These are phyloP conservation scores for Trichoderma reesei DNA, from an alignment of 495 filamentous ascomycete species.

Conservation along the genomic window DNA sequence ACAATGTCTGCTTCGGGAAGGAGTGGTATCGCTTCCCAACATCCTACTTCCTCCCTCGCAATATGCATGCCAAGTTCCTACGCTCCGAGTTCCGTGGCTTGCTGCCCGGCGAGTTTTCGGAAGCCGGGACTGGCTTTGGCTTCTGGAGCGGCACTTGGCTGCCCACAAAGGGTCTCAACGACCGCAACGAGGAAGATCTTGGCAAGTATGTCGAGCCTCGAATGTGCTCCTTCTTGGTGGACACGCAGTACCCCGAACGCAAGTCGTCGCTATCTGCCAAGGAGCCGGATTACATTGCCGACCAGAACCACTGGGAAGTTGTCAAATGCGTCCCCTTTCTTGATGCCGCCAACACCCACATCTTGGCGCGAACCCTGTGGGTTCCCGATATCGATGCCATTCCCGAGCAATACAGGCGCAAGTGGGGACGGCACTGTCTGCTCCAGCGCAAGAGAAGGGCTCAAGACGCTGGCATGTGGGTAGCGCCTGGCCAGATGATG, in stretches of 20 bases:
- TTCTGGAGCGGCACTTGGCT: slow-evolving; percentile 72
- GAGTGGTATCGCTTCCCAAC: slow-evolving; percentile 99
- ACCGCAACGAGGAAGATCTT: slow-evolving; percentile 76
- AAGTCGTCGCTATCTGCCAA: slow-evolving; percentile 34
- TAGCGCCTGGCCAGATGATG: slow-evolving; percentile 1
- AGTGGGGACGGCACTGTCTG: slow-evolving; percentile 80
- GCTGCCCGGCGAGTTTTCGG: slow-evolving; percentile 81
- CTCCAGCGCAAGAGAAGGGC: slow-evolving; percentile 40
- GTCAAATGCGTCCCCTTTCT: slow-evolving; percentile 69
- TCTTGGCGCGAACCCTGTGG: slow-evolving; percentile 76
- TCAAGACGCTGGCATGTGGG: neutral
- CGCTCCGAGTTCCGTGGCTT: slow-evolving; percentile 83
- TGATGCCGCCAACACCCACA: slow-evolving; percentile 62
- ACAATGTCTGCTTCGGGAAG: slow-evolving; percentile 80
- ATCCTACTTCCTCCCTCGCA: slow-evolving; percentile 76
- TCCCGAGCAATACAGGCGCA: slow-evolving; percentile 55
- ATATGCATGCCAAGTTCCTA: slow-evolving; percentile 75
- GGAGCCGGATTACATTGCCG: slow-evolving; percentile 67
- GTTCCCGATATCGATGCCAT: slow-evolving; percentile 63
- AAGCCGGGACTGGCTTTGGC: slow-evolving; percentile 49
- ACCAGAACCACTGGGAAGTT: slow-evolving; percentile 61
- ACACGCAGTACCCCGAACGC: slow-evolving; percentile 65
- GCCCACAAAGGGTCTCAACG: slow-evolving; percentile 80
- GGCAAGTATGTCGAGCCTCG: slow-evolving; percentile 76
- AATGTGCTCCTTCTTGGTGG: slow-evolving; percentile 75